Evolutionary conservation across 208 protist genomes (phyloP), one percentile per base, ranked within the genome.

Genomic region (Trypanosomatidae sp.): DNA sequence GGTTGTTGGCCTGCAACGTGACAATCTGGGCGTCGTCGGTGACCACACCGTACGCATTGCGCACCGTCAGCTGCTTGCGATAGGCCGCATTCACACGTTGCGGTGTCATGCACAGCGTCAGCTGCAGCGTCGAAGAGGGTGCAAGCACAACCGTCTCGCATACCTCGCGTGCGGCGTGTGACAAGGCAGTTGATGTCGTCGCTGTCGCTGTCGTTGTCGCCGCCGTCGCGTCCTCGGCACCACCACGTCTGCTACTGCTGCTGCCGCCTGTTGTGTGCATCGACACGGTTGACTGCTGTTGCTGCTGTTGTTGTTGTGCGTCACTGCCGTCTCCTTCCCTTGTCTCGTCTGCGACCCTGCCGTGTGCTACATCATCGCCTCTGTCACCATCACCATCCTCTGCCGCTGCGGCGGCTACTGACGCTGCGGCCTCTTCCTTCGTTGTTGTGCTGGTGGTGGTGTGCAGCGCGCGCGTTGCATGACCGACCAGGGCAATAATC

Each of bases 1-100:
- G 82, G 48, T 92, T 92, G 65, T 92, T 92, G 6, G 83, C 66
- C 45, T 92, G 77, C 25, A 92, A 86, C 27, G 81, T 92, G 28
- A 92, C 59, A 40, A 92, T 81, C 25, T 83, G 63, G 6, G 61
- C 47, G 26, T 92, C 83, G 23, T 80, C 83, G 11, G 58, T 59
- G 6, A 74, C 69, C n/a, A n/a, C n/a, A 45, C 86, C 86, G 0
- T 63, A 84, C 0, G 58, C 56, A 37, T 92, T 92, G 37, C 80
- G 63, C 30, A 92, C 79, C 3, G 66, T 88, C 10, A 92, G 48
- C 48, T 92, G 72, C 43, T 92, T 92, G 15, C 67, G 56, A 43
- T 92, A 92, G 35, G 69, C 87, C 2, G 83, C 68, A 37, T 92
- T 92, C 4, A 92, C 83, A 53, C 83, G 77, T 35, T 88, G 75